Evolutionary conservation across 441 rosid genomes (phyloP).

Genomic region (Adansonia grandidieri): DNA sequence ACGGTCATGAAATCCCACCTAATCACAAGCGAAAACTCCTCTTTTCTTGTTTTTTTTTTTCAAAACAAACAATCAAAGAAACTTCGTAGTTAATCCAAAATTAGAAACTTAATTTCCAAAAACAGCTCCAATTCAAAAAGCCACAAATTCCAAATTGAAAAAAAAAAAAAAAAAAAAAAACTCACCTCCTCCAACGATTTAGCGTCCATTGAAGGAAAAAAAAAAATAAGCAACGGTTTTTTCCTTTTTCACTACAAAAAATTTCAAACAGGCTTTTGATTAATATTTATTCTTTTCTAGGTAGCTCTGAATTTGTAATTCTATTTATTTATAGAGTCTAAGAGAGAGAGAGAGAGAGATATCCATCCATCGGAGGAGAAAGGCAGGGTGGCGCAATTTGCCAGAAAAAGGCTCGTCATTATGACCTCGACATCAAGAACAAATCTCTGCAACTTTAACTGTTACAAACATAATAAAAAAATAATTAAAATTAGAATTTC

Average conservation of each 20-base stretch:
- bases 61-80: not conserved
- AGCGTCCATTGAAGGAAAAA: slow-evolving; percentile 34
- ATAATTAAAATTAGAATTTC: too few species aligned
- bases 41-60: too few species aligned
- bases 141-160: not conserved
- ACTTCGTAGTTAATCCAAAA: not conserved
- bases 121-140: slow-evolving; percentile 9
- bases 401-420: slow-evolving; percentile 42
- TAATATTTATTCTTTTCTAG: not conserved
- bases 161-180: not conserved
- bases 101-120: not conserved
- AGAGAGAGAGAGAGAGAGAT: slow-evolving; percentile 14
- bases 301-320: not conserved
- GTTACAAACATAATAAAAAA: too few species aligned
- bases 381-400: slow-evolving; percentile 32
- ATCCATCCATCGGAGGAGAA: slow-evolving; percentile 15
- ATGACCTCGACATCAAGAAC: slow-evolving; percentile 41
- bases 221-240: slow-evolving; percentile 10
- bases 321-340: not conserved
- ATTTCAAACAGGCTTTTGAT: slow-evolving; percentile 5
- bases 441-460: not conserved
- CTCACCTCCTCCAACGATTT: slow-evolving; percentile 46
- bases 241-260: not conserved
- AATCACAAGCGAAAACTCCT: not conserved
- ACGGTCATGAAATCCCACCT: not conserved